These are phyloP conservation scores for Talaromyces sp. DNA, from an alignment of 2,329 filamentous ascomycete genomes.

Conservation along the genomic window DNA sequence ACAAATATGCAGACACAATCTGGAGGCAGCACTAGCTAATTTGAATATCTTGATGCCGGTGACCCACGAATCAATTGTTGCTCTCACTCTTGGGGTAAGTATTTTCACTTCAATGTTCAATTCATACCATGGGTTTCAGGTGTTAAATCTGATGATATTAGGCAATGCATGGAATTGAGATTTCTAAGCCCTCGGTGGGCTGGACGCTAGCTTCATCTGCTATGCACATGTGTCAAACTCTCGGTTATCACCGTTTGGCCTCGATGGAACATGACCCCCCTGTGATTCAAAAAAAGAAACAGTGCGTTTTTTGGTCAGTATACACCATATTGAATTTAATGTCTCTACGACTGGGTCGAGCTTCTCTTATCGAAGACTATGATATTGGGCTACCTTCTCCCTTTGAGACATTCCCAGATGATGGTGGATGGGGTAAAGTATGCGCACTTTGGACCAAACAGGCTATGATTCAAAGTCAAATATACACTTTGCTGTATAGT, in stretches of 20 bases:
- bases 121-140: not conserved
- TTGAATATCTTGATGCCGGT: constrained; percentile 61
- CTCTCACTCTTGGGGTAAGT: constrained; percentile 59
- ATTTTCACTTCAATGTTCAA: constrained; percentile 1
- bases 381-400: constrained; percentile 56
- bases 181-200: constrained; percentile 64
- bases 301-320: constrained; percentile 59
- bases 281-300: constrained; percentile 33
- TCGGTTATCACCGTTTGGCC: constrained; percentile 58
- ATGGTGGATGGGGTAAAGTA: constrained; percentile 48
- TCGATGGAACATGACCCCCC: constrained; percentile 30
- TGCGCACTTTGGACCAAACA: constrained; percentile 60
- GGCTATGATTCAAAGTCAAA: constrained; percentile 59
- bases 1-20: constrained; percentile 45
- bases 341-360: constrained; percentile 61
- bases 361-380: constrained; percentile 61
- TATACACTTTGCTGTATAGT: constrained; percentile 62
- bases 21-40: constrained; percentile 50
- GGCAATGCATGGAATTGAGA: constrained; percentile 65
- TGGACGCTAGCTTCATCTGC: constrained; percentile 65
- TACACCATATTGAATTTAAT: constrained; percentile 64
- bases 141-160: constrained; percentile 28
- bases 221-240: constrained; percentile 62
- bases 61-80: constrained; percentile 59
- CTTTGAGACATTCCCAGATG: constrained; percentile 12